phyloP scores from a whole-genome alignment of 805 yeast genomes.

The Hanseniaspora vineae region DNA sequence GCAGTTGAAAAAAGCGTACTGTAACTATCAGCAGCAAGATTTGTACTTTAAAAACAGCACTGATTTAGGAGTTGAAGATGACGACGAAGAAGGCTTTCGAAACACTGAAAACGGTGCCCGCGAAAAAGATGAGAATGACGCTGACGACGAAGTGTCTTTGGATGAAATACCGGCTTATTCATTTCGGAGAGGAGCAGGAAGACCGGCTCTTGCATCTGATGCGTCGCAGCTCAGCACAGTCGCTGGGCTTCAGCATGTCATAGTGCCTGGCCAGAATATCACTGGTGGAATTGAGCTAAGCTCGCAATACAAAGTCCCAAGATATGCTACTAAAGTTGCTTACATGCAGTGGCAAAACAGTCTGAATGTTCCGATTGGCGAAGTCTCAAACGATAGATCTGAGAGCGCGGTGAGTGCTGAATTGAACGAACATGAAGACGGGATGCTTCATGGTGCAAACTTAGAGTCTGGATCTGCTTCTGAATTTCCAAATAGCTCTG shows the following conservation, averaged over 20 bases:
- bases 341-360: constrained; percentile 17
- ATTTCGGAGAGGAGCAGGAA: not conserved
- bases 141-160: no score
- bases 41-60: constrained; percentile 2
- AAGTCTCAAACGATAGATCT: not conserved
- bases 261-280: not conserved
- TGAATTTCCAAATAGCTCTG: no score
- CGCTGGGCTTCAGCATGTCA: not conserved
- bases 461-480: no score
- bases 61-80: constrained; percentile 5
- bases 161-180: no score
- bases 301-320: constrained; percentile 20
- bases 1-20: constrained; percentile 12
- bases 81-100: not conserved
- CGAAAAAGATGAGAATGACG: not conserved
- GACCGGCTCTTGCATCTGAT: not conserved
- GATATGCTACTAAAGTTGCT: constrained; percentile 22
- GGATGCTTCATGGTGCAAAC: no score
- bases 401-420: not conserved
- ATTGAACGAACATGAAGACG: no score
- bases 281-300: constrained; percentile 21
- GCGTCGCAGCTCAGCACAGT: not conserved
- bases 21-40: constrained; percentile 1
- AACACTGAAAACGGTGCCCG: not conserved
- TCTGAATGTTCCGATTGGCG: constrained; percentile 18